Evolutionary conservation across 352 stramenopile species (phyloP).

Genomic region (Thalassiosira livingstoniorum): DNA sequence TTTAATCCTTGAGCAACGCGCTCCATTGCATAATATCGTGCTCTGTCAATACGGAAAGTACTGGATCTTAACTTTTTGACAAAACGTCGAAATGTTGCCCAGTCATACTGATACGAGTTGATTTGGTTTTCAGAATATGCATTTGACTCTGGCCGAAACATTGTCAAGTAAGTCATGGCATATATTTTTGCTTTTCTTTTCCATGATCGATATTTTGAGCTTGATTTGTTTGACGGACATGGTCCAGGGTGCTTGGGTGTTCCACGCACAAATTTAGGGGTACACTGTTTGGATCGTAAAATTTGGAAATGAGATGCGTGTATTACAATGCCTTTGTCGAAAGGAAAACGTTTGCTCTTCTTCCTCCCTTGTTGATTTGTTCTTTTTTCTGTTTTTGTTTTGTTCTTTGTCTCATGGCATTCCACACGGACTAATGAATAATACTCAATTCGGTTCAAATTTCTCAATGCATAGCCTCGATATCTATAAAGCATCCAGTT

Average conservation of each 20-base stretch:
- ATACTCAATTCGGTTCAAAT: no score
- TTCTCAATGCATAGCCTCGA: no score
- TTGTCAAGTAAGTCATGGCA: constrained; percentile 16
- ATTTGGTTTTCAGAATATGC: constrained; percentile 5
- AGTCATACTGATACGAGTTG: constrained; percentile 28
- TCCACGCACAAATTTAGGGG: constrained; percentile 35
- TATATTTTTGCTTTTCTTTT: constrained; percentile 31
- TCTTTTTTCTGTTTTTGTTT: no score
- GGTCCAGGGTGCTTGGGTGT: constrained; percentile 20
- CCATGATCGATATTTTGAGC: constrained; percentile 11
- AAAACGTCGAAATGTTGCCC: constrained; percentile 21
- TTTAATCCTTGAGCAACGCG: constrained; percentile 35
- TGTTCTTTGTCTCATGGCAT: no score
- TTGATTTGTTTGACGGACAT: neutral
- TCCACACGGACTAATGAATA: no score
- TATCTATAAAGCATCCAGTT: no score
- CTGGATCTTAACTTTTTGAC: neutral
- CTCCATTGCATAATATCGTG: constrained; percentile 22
- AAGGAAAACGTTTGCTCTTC: constrained; percentile 5
- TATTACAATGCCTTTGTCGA: constrained; percentile 29
- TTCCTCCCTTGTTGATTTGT: constrained; percentile 32
- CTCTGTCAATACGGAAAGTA: constrained; percentile 14
- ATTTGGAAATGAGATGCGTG: constrained; percentile 24
- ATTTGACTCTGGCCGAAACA: constrained; percentile 38
- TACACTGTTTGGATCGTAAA: constrained; percentile 30